These are phyloP conservation scores for Pleurotus pulmonarius DNA, from an alignment of 768 basidiomycete species.

Conservation along the genomic window DNA sequence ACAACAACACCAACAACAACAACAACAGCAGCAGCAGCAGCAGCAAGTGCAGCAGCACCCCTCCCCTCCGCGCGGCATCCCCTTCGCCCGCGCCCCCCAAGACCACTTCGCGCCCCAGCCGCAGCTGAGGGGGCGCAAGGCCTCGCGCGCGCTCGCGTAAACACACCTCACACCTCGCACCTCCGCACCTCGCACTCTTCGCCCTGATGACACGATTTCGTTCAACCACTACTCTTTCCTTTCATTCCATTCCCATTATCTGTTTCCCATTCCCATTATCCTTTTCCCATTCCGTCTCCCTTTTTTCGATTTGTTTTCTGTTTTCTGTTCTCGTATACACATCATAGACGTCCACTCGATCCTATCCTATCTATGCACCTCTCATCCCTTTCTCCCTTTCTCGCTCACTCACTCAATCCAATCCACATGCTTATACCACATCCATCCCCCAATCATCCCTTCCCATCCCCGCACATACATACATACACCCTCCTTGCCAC, in stretches of 20 bases:
- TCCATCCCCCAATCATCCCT: neutral
- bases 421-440: neutral
- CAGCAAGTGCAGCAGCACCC: too few relatives aligned
- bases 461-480: neutral
- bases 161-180: too few relatives aligned
- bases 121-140: constrained; percentile 7
- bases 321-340: neutral
- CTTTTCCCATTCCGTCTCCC: neutral
- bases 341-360: constrained; percentile 1
- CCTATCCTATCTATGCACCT: neutral
- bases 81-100: neutral
- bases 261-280: neutral
- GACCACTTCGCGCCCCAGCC: neutral
- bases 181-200: neutral
- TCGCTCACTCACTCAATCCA: constrained; percentile 1
- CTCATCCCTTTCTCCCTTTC: constrained; percentile 6
- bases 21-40: neutral
- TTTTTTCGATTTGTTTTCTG: constrained; percentile 1
- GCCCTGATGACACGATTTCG: constrained; percentile 10
- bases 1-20: too few relatives aligned
- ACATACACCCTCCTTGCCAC: neutral
- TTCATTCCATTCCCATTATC: neutral
- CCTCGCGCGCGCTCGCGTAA: constrained; percentile 5
- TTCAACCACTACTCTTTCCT: constrained; percentile 9
- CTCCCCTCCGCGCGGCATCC: neutral